Base-by-base conservation (phyloP, 805 yeast species). In the Myxozyma geophila region DNA sequence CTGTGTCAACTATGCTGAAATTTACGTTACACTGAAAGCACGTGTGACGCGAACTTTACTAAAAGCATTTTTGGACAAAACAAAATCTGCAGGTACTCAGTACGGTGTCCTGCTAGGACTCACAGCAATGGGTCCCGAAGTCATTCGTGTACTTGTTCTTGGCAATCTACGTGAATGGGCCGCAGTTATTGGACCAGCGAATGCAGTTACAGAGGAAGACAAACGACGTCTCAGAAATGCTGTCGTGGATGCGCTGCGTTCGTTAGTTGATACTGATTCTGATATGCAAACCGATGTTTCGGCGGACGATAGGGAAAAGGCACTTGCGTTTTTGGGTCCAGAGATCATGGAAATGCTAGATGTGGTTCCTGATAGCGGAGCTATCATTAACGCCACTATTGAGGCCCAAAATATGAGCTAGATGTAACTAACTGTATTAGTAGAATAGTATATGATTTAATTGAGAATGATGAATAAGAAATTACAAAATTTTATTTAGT, bases 101-200 rank as follows among this genome's bases (percentile, higher is more conserved):
- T 95, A 89, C 71, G 99, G 99, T 44, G 87, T 98, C 4, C 82
- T 96, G 37, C 83, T 85, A 54, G 99, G 98, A 6, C 82, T 95
- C 71, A 83, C 85, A 61, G 90, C 88, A 19, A 78, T 95, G 71
- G 99, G 98, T 2, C 80, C 87, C 5, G 98, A 95, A 76, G 96
- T 95, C 9, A 84, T 93, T 43, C 83, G 96, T 69, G 87, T 93
- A 50, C 83, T 90, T 0, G 81, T 95, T 59, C 79, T 93, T 44
- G 97, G 97, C 0, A 95, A 95, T 74, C 76, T 93, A 64, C 83
- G 86, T 67, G 85, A 87, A 62, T 95, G 99, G 99, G 70, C 70
- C 15, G 74, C 72, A 8, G 76, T 77, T 1, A 71, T 76, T 8
- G 56, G 62, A 12, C 2, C 53, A 23, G 59, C 70, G 9, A 58